Evolutionary conservation across 2,329 filamentous ascomycete species (phyloP), one percentile per base, ranked within the genome.

Genomic region (Didymella pomorum): DNA sequence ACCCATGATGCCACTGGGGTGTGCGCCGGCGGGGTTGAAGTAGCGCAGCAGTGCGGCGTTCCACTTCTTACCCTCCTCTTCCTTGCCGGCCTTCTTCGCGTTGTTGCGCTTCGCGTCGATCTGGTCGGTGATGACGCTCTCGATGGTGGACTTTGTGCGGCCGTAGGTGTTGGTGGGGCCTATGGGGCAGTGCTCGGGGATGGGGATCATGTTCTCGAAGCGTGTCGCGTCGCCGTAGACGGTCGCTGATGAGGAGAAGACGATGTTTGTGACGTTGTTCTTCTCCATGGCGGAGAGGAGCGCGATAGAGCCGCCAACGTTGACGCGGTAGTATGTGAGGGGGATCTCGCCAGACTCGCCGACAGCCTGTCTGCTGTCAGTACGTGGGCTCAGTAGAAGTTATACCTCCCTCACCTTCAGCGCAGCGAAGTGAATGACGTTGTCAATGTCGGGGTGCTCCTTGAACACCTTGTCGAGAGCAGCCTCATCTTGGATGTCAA

Each of bases 161-260:
- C 95, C 96, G 80, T 99, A 99, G 25, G 94, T 93, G 84, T 98
- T 99, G 68, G 95, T 99, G 14, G 95, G 92, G 50, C 93, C 94
- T 63, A 96, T 92, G 60, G 96, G 95, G 85, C 95, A 99, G 79
- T 91, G 84, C 82, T 99, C 95, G 50, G 95, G 95, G 74, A 99
- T 99, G 65, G 95, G 95, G 67, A 99, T 99, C 95, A 99, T 99
- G 84, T 96, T 90, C 68, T 90, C 88, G 81, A 97, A 92, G 76
- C 93, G 91, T 44, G 95, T 98, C 52, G 94, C 95, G 79, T 99
- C 96, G 75, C 95, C 95, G 79, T 99, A 99, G 67, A 99, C 95
- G 68, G 96, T 99, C 31, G 95, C 95, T 1, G 93, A 97, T 63
- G 93, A 97, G 61, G 94, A 98, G 83, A 99, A 99, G 80, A 99